These are phyloP conservation scores for Solanum rostratum DNA, from an alignment of 257 asterid species.

Conservation along the genomic window DNA sequence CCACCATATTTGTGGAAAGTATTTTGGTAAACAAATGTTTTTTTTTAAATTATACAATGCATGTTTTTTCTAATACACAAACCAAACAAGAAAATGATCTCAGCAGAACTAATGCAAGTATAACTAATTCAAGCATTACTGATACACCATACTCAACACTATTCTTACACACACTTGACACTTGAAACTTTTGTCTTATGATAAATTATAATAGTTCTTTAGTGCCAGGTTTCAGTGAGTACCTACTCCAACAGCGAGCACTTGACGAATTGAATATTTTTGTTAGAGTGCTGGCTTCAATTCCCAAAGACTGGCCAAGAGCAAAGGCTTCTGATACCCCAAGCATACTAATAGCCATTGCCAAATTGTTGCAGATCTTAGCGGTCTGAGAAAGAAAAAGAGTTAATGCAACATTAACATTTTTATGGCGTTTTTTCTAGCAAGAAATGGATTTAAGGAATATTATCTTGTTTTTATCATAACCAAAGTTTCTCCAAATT, in stretches of 20 bases:
- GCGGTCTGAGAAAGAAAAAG: constrained; percentile 44
- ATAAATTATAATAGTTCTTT: neutral
- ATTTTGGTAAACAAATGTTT: too few species aligned
- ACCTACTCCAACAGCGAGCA: constrained; percentile 99
- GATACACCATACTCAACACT: too few species aligned
- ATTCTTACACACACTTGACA: too few species aligned
- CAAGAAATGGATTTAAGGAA: neutral
- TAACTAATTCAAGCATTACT: too few species aligned
- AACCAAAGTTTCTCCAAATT: neutral
- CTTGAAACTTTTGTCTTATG: neutral
- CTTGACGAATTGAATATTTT: constrained; percentile 76
- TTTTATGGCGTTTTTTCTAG: neutral
- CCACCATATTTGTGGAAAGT: too few species aligned
- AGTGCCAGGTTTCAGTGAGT: constrained; percentile 6
- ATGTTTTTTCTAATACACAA: too few species aligned
- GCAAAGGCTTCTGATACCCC: constrained; percentile 93
- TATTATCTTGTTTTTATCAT: neutral
- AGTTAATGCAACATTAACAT: neutral
- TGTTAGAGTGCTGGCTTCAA: constrained; percentile 61
- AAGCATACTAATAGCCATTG: constrained; percentile 94
- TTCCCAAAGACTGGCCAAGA: constrained; percentile 83
- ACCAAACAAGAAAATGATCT: too few species aligned
- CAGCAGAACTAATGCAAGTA: too few species aligned
- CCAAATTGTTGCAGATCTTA: constrained; percentile 90
- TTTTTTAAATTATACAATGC: too few species aligned